These are phyloP conservation scores for Hebeloma cylindrosporum DNA, from an alignment of 768 basidiomycete genomes.

Conservation along the genomic window DNA sequence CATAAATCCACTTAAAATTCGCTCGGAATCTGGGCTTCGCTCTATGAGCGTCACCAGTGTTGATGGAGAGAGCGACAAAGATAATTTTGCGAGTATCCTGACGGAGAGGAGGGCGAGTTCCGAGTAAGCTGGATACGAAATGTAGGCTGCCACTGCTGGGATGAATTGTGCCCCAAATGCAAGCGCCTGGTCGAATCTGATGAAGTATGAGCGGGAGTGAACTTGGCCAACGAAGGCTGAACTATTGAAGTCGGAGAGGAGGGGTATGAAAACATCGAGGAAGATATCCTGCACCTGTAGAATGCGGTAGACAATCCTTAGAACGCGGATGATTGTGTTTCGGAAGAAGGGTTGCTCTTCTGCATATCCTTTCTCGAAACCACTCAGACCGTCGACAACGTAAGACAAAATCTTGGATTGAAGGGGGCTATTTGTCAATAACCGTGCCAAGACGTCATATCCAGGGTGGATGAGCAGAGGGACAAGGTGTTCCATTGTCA, in stretches of 20 bases:
- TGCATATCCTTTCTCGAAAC: slow-evolving; percentile 69
- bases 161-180: slow-evolving; percentile 70
- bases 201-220: slow-evolving; percentile 68
- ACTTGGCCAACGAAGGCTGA: slow-evolving; percentile 52
- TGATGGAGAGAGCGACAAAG: slow-evolving; percentile 64
- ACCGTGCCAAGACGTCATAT: slow-evolving; percentile 77
- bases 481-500: slow-evolving; percentile 53
- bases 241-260: slow-evolving; percentile 61
- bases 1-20: slow-evolving; percentile 80
- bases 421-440: slow-evolving; percentile 71
- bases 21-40: slow-evolving; percentile 79
- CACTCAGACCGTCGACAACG: slow-evolving; percentile 76
- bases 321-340: slow-evolving; percentile 72
- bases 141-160: slow-evolving; percentile 81
- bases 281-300: slow-evolving; percentile 88
- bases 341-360: slow-evolving; percentile 72
- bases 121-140: slow-evolving; percentile 65
- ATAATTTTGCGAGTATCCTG: slow-evolving; percentile 70
- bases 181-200: slow-evolving; percentile 71
- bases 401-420: slow-evolving; percentile 77
- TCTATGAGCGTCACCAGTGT: slow-evolving; percentile 79
- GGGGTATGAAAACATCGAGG: slow-evolving; percentile 82
- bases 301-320: slow-evolving; percentile 79
- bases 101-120: slow-evolving; percentile 77
- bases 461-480: slow-evolving; percentile 78